Percentiles rank a stretch among this genome's conserved stretches.
phyloP scores from a whole-genome alignment of 306 rosid species.

The Inga laurina region DNA sequence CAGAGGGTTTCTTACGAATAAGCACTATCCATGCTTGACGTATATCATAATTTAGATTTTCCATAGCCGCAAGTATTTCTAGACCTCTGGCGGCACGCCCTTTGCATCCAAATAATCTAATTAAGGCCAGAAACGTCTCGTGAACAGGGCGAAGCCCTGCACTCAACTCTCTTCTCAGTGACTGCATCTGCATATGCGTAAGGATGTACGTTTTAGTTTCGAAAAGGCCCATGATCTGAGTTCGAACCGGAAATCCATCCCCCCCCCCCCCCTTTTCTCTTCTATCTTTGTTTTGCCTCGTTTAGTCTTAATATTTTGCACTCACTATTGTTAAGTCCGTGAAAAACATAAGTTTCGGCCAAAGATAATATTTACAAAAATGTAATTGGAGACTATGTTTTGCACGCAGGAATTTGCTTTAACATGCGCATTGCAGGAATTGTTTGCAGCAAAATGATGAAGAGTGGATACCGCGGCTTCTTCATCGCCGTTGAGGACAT shows the following conservation, averaged over 20 bases:
- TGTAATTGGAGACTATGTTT: not conserved
- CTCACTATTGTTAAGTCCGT: not conserved
- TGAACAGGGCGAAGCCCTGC: conserved; percentile 92
- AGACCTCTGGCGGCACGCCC: conserved; percentile 66
- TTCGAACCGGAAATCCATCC: not conserved
- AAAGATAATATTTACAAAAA: not conserved
- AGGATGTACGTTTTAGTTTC: not conserved
- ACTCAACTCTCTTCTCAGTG: conserved; percentile 78
- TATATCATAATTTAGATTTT: conserved; percentile 72
- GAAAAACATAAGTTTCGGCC: not conserved
- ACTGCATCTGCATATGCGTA: conserved; percentile 60
- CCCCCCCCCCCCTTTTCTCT: not conserved
- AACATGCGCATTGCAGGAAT: conserved; percentile 3
- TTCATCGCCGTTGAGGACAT: conserved; percentile 67
- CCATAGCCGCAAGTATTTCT: conserved; percentile 91
- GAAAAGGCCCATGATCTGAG: not conserved
- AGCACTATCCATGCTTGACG: conserved; percentile 88
- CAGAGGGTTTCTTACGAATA: conserved; percentile 43
- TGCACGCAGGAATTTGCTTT: not conserved
- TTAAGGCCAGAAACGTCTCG: conserved; percentile 76
- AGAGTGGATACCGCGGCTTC: conserved; percentile 67
- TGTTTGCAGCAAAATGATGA: not conserved
- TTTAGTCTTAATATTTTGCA: not conserved
- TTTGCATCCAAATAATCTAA: conserved; percentile 75
- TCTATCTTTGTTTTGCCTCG: too few relatives aligned